Evolutionary conservation across 1,284 basidiomycete species (phyloP).

Genomic region (Marasmius oreades): DNA sequence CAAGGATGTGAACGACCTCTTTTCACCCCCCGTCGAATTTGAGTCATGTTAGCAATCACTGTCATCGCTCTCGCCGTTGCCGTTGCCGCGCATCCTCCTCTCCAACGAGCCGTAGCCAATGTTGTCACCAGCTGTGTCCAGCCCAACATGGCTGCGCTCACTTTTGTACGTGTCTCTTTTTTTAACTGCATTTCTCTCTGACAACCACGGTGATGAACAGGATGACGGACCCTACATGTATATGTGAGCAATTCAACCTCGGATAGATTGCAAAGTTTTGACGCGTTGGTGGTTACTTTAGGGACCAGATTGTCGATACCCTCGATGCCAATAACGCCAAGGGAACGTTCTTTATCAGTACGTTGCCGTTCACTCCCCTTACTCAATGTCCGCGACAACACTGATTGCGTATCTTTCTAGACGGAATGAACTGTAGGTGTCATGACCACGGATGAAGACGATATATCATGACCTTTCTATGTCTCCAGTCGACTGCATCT

Average conservation of each 20-base stretch:
- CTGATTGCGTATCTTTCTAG: background rate
- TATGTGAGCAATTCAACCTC: slow-evolving; percentile 8
- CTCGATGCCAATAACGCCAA: slow-evolving; percentile 27
- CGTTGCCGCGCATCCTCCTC: background rate
- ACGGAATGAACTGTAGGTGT: background rate
- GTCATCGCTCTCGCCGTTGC: background rate
- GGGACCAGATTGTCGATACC: slow-evolving; percentile 20
- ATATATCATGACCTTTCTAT: background rate
- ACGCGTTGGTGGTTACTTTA: background rate
- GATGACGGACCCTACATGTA: slow-evolving; percentile 25
- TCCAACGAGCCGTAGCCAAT: background rate
- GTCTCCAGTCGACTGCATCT: slow-evolving; percentile 36
- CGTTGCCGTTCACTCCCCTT: slow-evolving; percentile 15
- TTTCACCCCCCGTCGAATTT: background rate
- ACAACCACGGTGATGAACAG: slow-evolving; percentile 10
- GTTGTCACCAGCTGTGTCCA: background rate
- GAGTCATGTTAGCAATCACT: background rate
- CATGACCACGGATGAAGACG: background rate
- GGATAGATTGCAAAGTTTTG: too few species aligned
- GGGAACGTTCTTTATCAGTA: slow-evolving; percentile 44
- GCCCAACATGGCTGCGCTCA: background rate
- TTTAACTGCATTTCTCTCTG: too few species aligned
- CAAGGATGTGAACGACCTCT: background rate
- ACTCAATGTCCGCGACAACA: slow-evolving; percentile 22
- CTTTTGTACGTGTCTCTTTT: background rate